Percentiles rank a stretch among this genome's conserved stretches.
Conservation (phyloP, 805 yeast species). For the Yamadazyma philogaea region DNA sequence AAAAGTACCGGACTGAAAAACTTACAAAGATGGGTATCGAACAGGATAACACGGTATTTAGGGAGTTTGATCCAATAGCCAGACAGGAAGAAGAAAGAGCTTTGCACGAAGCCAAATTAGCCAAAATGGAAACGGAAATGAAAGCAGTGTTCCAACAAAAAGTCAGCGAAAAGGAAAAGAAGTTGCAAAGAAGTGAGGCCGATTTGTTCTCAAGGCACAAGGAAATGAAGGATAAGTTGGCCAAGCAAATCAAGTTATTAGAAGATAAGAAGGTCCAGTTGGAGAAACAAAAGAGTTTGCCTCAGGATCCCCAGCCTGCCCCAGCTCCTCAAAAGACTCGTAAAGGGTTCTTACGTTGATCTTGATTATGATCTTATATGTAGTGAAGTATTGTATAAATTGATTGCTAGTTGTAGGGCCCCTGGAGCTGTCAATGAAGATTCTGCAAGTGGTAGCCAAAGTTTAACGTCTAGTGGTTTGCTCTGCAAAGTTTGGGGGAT, state of each 20-base stretch:
- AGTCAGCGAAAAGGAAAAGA: slow-evolving; percentile 95
- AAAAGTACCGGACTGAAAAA: slow-evolving; percentile 83
- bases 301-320: slow-evolving; percentile 47
- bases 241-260: slow-evolving; percentile 81
- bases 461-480: too few relatives aligned
- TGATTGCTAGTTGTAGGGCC: neutral
- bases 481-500: too few relatives aligned
- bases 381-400: neutral
- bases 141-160: slow-evolving; percentile 93
- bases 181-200: slow-evolving; percentile 93
- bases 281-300: slow-evolving; percentile 56
- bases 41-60: slow-evolving; percentile 91
- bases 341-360: slow-evolving; percentile 75
- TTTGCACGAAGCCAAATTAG: slow-evolving; percentile 88
- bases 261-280: slow-evolving; percentile 87
- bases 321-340: slow-evolving; percentile 54
- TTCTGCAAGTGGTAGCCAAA: too few relatives aligned
- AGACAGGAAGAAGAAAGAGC: slow-evolving; percentile 93
- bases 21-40: slow-evolving; percentile 77
- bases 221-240: slow-evolving; percentile 93
- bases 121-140: slow-evolving; percentile 95
- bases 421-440: too few relatives aligned
- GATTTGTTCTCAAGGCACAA: slow-evolving; percentile 93
- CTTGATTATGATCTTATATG: neutral
- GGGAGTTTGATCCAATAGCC: slow-evolving; percentile 87